Evolutionary conservation across 768 basidiomycete genomes (phyloP).

Genomic region (Stropharia rugosoannulata): DNA sequence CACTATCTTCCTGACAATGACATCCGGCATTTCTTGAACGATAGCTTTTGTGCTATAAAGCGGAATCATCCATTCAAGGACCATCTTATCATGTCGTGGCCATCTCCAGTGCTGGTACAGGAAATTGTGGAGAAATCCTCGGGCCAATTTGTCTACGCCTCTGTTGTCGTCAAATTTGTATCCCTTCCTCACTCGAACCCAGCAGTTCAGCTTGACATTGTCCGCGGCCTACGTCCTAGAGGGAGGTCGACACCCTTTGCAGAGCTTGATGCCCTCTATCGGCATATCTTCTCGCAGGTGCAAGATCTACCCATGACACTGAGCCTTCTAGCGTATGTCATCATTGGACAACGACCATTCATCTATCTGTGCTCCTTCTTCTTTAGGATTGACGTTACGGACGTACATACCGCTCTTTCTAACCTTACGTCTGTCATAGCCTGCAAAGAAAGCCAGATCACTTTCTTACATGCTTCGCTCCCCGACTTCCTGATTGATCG

Average conservation of each 20-base stretch:
- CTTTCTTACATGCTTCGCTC: background rate
- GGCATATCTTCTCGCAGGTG: slow-evolving; percentile 2
- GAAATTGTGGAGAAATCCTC: slow-evolving; percentile 9
- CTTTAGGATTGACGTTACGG: background rate
- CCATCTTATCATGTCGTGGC: slow-evolving; percentile 6
- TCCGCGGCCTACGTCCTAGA: background rate
- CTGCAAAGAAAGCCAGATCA: background rate
- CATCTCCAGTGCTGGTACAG: background rate
- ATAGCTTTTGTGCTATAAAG: slow-evolving; percentile 3
- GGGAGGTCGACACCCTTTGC: background rate
- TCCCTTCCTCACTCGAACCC: background rate
- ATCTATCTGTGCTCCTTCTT: background rate
- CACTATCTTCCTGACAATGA: slow-evolving; percentile 1
- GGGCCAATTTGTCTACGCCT: slow-evolving; percentile 13
- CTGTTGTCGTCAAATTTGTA: slow-evolving; percentile 8
- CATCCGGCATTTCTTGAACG: slow-evolving; percentile 1
- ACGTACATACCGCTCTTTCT: background rate
- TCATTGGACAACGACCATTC: no score
- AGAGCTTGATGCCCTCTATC: slow-evolving; percentile 4
- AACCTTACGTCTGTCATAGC: background rate
- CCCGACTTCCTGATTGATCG: background rate
- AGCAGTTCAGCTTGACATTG: background rate
- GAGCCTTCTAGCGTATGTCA: background rate
- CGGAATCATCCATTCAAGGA: slow-evolving; percentile 1
- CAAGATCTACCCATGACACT: background rate